Evolutionary conservation across 805 yeast species (phyloP).

Genomic region (Osmozyma mogii): DNA sequence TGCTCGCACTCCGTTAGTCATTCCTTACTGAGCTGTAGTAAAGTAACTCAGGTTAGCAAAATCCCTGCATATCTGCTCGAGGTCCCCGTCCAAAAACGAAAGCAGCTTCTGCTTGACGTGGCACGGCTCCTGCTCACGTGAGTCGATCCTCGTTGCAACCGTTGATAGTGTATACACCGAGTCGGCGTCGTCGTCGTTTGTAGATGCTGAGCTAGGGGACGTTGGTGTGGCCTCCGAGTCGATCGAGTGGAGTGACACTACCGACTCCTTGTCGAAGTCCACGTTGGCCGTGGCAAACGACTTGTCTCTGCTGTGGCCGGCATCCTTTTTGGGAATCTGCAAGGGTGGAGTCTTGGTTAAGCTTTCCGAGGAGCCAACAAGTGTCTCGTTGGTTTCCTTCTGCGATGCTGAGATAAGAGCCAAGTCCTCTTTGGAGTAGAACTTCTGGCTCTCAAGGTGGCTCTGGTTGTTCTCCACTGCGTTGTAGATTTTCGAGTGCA

Average conservation of each 20-base stretch:
- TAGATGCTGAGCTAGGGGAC: too few species aligned
- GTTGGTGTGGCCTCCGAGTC: too few species aligned
- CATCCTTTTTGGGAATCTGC: too few species aligned
- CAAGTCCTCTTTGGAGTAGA: conserved; percentile 22
- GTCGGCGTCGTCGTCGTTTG: too few species aligned
- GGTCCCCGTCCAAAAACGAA: conserved; percentile 7
- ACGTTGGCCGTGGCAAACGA: conserved; percentile 2
- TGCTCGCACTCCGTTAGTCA: background rate
- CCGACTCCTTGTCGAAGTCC: conserved; percentile 4
- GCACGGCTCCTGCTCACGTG: conserved; percentile 4
- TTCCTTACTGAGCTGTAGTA: conserved; percentile 1
- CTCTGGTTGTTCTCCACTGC: conserved; percentile 14
- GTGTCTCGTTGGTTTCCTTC: conserved; percentile 7
- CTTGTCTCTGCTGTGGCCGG: background rate
- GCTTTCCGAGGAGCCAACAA: conserved; percentile 6
- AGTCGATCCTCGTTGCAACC: conserved; percentile 17
- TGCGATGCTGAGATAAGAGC: conserved; percentile 4
- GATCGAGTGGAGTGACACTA: conserved; percentile 8
- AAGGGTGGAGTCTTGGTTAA: conserved; percentile 5
- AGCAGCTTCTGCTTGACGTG: conserved; percentile 6
- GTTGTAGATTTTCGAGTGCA: conserved; percentile 39
- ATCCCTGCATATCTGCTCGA: conserved; percentile 9
- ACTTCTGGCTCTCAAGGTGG: conserved; percentile 14
- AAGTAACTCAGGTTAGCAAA: conserved; percentile 2
- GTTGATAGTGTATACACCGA: conserved; percentile 24